These are phyloP conservation scores for Diaporthe humulicola DNA, from an alignment of 2,329 filamentous ascomycete species.

Conservation along the genomic window DNA sequence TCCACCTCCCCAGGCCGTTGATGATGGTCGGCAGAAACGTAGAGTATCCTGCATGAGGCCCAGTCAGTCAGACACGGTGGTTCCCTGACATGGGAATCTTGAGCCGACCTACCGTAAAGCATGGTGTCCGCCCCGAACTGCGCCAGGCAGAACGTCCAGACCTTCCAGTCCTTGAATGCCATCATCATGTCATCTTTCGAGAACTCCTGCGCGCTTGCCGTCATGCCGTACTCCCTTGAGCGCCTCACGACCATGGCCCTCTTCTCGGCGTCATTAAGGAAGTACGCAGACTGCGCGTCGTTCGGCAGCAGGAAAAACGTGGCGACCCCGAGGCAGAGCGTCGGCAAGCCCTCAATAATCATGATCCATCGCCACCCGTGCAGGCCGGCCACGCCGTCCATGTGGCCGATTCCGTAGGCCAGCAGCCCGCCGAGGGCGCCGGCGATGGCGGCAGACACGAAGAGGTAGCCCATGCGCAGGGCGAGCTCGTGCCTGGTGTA, in stretches of 20 bases:
- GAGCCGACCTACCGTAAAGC: slow-evolving; percentile 69
- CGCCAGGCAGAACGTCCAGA: slow-evolving; percentile 76
- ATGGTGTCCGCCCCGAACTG: slow-evolving; percentile 83
- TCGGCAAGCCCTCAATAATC: slow-evolving; percentile 64
- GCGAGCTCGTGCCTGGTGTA: slow-evolving; percentile 82
- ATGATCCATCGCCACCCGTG: slow-evolving; percentile 81
- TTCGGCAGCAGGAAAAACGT: slow-evolving; percentile 73
- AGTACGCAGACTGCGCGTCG: slow-evolving; percentile 71
- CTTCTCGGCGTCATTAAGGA: slow-evolving; percentile 69
- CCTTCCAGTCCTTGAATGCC: slow-evolving; percentile 81
- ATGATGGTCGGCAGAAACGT: slow-evolving; percentile 87
- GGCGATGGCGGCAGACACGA: slow-evolving; percentile 77
- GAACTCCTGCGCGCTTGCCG: slow-evolving; percentile 60
- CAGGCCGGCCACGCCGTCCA: slow-evolving; percentile 76
- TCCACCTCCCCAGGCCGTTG: slow-evolving; percentile 73
- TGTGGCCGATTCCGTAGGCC: slow-evolving; percentile 79
- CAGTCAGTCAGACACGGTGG: background rate
- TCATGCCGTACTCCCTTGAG: slow-evolving; percentile 60
- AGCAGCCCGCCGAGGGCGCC: slow-evolving; percentile 80
- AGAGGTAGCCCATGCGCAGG: slow-evolving; percentile 79
- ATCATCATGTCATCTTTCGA: slow-evolving; percentile 73
- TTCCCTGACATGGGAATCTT: background rate
- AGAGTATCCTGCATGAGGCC: slow-evolving; percentile 64
- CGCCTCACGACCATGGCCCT: slow-evolving; percentile 59
- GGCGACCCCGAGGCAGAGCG: slow-evolving; percentile 66